Percentiles rank a stretch among this genome's conserved stretches.
phyloP scores from a whole-genome alignment of 441 rosid genomes.

The Adansonia grandidieri region DNA sequence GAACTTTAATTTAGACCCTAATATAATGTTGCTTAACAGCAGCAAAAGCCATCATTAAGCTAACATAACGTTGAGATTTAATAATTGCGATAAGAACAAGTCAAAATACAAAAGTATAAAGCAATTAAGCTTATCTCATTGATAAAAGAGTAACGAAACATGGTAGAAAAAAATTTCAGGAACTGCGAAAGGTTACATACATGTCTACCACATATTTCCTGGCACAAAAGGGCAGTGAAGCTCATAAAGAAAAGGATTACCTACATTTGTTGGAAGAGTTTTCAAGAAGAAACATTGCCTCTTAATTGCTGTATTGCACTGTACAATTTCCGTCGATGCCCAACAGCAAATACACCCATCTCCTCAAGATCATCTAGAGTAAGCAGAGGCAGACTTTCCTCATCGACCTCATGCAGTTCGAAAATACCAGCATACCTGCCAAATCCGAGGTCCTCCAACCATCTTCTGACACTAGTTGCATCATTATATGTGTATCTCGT shows the following conservation, averaged over 20 bases:
- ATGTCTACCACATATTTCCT: constrained; percentile 28
- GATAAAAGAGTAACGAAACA: constrained; percentile 21
- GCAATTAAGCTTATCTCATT: constrained; percentile 19
- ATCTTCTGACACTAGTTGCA: constrained; percentile 40
- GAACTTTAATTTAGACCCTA: not conserved
- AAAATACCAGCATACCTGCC: constrained; percentile 53
- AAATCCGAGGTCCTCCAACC: constrained; percentile 57
- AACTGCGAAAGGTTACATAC: constrained; percentile 33
- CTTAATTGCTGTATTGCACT: constrained; percentile 47
- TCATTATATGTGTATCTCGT: constrained; percentile 20
- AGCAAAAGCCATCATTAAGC: constrained; percentile 6
- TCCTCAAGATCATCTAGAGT: constrained; percentile 66
- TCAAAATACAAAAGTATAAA: constrained; percentile 12
- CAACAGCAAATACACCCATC: constrained; percentile 57
- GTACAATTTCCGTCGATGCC: constrained; percentile 59
- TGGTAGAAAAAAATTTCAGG: constrained; percentile 26
- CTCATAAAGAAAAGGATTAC: constrained; percentile 20
- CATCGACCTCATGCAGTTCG: constrained; percentile 59
- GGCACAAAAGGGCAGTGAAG: constrained; percentile 30
- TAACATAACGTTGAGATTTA: not conserved
- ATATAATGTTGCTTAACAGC: not conserved
- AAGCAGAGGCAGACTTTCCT: constrained; percentile 53
- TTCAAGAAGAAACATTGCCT: constrained; percentile 29
- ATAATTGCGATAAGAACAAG: not conserved
- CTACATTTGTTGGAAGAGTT: constrained; percentile 17